Conservation (phyloP, 805 yeast genomes). For the Ogataea zsoltii region DNA sequence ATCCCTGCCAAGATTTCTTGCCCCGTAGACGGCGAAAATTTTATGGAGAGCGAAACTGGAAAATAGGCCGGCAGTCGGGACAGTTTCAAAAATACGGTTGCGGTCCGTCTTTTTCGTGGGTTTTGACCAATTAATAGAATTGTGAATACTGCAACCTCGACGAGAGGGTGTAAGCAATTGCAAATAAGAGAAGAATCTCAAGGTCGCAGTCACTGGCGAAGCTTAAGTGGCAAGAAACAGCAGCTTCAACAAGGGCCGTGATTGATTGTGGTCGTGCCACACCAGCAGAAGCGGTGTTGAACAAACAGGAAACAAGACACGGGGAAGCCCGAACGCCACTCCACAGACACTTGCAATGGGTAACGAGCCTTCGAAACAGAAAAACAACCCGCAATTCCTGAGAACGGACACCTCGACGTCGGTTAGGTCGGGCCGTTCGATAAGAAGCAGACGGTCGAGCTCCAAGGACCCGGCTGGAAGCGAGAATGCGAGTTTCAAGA, state of each 20-base stretch:
- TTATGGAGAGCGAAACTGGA: conserved; percentile 6
- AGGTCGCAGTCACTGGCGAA: neutral
- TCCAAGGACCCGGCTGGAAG: conserved; percentile 19
- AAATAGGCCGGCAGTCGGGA: neutral
- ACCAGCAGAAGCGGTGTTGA: neutral
- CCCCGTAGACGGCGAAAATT: conserved; percentile 4
- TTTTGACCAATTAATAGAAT: neutral
- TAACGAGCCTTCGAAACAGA: conserved; percentile 36
- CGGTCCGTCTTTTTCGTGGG: neutral
- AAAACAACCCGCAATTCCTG: conserved; percentile 26
- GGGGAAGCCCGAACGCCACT: neutral
- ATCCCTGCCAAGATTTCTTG: neutral
- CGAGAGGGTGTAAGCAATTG: neutral
- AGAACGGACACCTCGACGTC: conserved; percentile 36
- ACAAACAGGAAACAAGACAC: neutral
- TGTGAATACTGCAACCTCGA: conserved; percentile 5
- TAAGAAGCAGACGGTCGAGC: conserved; percentile 30
- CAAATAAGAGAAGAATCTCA: neutral
- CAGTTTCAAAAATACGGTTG: neutral
- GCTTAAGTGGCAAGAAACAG: neutral
- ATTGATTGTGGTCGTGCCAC: neutral
- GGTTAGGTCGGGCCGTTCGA: conserved; percentile 30
- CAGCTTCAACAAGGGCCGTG: neutral
- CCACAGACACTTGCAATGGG: conserved; percentile 27
- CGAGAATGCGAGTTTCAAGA: conserved; percentile 23